phyloP scores from a whole-genome alignment of 2,329 filamentous ascomycete species.

The Cytospora mali region DNA sequence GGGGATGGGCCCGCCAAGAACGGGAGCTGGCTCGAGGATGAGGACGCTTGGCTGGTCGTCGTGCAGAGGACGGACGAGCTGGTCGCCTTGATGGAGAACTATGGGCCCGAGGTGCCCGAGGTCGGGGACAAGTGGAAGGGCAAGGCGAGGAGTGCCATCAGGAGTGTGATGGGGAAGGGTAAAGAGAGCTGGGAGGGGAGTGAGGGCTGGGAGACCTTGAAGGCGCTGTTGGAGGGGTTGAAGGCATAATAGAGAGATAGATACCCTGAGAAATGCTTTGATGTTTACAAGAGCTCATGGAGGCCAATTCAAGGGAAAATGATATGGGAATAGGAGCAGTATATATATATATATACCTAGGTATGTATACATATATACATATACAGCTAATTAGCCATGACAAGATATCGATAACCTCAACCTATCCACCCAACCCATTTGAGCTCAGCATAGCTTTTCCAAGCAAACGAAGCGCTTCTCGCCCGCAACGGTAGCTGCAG shows the following conservation, averaged over 20 bases:
- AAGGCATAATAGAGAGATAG: slow-evolving; percentile 36
- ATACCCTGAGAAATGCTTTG: slow-evolving; percentile 7
- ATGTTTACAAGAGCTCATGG: background rate
- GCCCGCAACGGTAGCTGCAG: too few relatives aligned
- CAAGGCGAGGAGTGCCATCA: slow-evolving; percentile 82
- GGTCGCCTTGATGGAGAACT: slow-evolving; percentile 80
- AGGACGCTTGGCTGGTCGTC: slow-evolving; percentile 69
- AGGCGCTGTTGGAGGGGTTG: slow-evolving; percentile 58
- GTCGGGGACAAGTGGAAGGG: slow-evolving; percentile 84
- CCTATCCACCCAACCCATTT: too few relatives aligned
- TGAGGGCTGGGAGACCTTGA: slow-evolving; percentile 65
- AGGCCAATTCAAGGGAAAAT: too few relatives aligned
- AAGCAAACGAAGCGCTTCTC: too few relatives aligned
- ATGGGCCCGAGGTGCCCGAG: slow-evolving; percentile 65
- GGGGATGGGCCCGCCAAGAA: slow-evolving; percentile 35
- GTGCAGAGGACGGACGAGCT: slow-evolving; percentile 80
- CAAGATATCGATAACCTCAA: too few relatives aligned
- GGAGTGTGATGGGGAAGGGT: slow-evolving; percentile 80
- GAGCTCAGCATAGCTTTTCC: too few relatives aligned
- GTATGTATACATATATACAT: too few relatives aligned
- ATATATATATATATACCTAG: too few relatives aligned
- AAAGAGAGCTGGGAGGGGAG: slow-evolving; percentile 83
- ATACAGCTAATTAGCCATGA: too few relatives aligned
- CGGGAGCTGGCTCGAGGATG: slow-evolving; percentile 60
- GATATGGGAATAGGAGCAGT: too few relatives aligned